phyloP scores from a whole-genome alignment of 768 basidiomycete species.

The Stropharia rugosoannulata region DNA sequence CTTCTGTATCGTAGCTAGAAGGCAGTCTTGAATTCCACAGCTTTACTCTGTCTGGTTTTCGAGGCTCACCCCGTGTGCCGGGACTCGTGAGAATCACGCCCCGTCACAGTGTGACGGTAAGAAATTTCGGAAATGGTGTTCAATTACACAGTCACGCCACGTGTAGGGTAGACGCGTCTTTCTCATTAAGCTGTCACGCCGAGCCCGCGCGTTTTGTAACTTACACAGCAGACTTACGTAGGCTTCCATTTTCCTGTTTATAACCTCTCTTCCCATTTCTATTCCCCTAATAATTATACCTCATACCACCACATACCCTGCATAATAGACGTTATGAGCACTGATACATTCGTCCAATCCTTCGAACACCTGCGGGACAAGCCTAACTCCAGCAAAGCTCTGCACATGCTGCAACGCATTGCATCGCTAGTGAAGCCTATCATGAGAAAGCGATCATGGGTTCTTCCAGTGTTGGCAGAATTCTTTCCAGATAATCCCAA shows the following conservation, averaged over 20 bases:
- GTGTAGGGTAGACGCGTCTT: constrained; percentile 7
- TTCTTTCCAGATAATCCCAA: constrained; percentile 79
- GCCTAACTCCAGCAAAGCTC: constrained; percentile 66
- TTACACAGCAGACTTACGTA: no score
- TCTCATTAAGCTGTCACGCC: constrained; percentile 14
- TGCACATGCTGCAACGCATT: constrained; percentile 64
- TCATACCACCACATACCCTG: background rate
- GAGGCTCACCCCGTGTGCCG: no score
- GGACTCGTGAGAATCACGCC: no score
- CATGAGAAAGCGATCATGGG: constrained; percentile 85
- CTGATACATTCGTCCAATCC: constrained; percentile 58
- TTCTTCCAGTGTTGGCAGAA: constrained; percentile 76
- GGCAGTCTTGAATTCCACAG: no score
- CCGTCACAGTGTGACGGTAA: no score
- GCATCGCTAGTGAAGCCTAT: constrained; percentile 89
- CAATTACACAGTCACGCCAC: no score
- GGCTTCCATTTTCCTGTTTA: no score
- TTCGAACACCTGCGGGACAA: constrained; percentile 71
- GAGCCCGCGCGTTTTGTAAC: constrained; percentile 11
- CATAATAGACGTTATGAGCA: constrained; percentile 32
- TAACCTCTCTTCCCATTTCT: no score
- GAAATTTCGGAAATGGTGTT: no score
- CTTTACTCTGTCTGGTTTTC: no score
- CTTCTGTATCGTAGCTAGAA: no score
- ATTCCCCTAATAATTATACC: background rate